Evolutionary conservation across 768 basidiomycete genomes (phyloP), one percentile per base, ranked within the genome.

Genomic region (Rossbeevera mucosa): DNA sequence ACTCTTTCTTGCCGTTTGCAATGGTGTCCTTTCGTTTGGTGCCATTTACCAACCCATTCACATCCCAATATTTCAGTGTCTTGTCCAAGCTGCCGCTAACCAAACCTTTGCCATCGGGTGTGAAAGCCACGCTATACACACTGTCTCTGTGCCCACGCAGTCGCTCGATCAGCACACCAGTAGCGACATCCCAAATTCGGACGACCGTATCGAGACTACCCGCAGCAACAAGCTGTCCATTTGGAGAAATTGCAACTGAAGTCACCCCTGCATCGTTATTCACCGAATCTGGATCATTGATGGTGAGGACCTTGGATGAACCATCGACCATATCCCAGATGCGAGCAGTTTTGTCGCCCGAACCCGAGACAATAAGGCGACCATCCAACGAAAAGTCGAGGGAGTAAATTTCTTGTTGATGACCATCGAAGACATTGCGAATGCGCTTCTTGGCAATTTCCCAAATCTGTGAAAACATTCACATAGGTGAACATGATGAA

Each of bases 41-140:
- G 38, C 56, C 62, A 69, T 52, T 63, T 67, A 66, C 55, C 57
- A 71, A 26, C 16, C 65, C 67, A 13, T 60, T 67, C 38, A 92
- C 78, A 64, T 93, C 90, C 90, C 92, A 94, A 54, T 86, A 82
- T 68, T 92, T 91, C 55, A 94, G 65, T 44, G 88, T 91, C 76
- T 89, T 88, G 64, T 94, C 91, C 63, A 94, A 72, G 71, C 89
- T 92, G 33, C 94, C 95, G 55, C 89, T 93, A 5, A 97, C 91
- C 57, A 96, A 76, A 47, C 80, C 83, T 62, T 83, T 82, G 9
- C 93, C 93, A 63, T 96, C 94, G 0, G 92, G 93, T 2, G 91
- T 92, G 71, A 97, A 99, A 25, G 90, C 92, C 4, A 94, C 82
- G 45, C 86, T 86, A 67, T 93, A 94, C 41, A 94, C 92, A 48